Percentiles rank a stretch among this genome's conserved stretches.
phyloP scores from a whole-genome alignment of 768 basidiomycete species.

The Lepiota venenata region DNA sequence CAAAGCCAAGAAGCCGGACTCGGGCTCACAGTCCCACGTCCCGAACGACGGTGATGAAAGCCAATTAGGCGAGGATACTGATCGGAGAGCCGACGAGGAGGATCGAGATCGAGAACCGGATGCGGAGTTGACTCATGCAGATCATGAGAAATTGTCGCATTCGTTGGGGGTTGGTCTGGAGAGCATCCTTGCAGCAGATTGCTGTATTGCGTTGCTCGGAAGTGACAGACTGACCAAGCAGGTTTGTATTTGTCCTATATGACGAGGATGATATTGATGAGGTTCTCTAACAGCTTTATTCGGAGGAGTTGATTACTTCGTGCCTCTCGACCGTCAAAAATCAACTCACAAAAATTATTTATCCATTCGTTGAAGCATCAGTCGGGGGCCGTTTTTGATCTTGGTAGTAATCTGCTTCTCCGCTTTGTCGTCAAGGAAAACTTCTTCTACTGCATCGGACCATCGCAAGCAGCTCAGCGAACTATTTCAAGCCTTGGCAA shows the following conservation, averaged over 20 bases:
- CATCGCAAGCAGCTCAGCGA: slow-evolving; percentile 35
- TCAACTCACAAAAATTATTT: slow-evolving; percentile 74
- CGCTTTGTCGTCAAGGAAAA: slow-evolving; percentile 47
- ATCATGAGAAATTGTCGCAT: slow-evolving; percentile 46
- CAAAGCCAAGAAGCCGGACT: slow-evolving; percentile 37
- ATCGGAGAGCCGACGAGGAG: slow-evolving; percentile 20
- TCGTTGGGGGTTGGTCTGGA: slow-evolving; percentile 63
- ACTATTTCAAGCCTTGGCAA: slow-evolving; percentile 68
- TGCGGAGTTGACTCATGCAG: slow-evolving; percentile 15
- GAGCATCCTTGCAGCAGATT: slow-evolving; percentile 81
- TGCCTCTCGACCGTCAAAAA: slow-evolving; percentile 79
- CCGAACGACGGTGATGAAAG: slow-evolving; percentile 33
- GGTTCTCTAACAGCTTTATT: slow-evolving; percentile 64
- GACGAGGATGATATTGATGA: background rate
- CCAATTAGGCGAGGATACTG: slow-evolving; percentile 19
- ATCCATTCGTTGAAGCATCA: slow-evolving; percentile 83
- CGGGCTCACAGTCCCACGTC: slow-evolving; percentile 42
- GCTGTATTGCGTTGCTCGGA: slow-evolving; percentile 72
- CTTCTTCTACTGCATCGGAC: slow-evolving; percentile 25
- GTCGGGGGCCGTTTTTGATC: slow-evolving; percentile 32
- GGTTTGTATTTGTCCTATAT: slow-evolving; percentile 38
- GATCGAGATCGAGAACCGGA: slow-evolving; percentile 15
- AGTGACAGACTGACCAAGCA: slow-evolving; percentile 84
- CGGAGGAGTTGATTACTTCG: slow-evolving; percentile 85
- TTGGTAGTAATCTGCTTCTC: slow-evolving; percentile 45